Evolutionary conservation across 2,329 filamentous ascomycete genomes (phyloP).

Genomic region (Fusarium concolor): DNA sequence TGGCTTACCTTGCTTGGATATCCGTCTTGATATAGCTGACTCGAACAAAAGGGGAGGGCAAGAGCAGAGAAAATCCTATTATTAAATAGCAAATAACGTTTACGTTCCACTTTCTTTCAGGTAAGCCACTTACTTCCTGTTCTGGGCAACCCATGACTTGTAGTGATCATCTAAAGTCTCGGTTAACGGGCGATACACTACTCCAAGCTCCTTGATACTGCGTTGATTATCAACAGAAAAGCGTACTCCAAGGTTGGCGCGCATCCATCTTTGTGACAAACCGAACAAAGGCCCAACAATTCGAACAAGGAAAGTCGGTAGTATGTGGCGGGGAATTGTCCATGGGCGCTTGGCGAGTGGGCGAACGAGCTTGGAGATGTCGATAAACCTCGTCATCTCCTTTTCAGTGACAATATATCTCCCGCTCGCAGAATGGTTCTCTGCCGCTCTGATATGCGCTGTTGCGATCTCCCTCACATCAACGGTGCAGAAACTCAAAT

Average conservation of each 20-base stretch:
- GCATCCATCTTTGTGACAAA: not conserved
- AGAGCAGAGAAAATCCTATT: too few species aligned
- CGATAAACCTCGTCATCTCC: not conserved
- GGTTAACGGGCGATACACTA: not conserved
- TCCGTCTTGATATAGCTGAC: too few species aligned
- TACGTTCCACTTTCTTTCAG: too few species aligned
- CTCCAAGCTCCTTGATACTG: not conserved
- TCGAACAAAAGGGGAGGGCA: too few species aligned
- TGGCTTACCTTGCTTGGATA: too few species aligned
- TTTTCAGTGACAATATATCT: not conserved
- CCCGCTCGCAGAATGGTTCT: not conserved
- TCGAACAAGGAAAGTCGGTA: not conserved
- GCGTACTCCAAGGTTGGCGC: not conserved
- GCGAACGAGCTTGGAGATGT: not conserved
- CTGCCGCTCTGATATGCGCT: not conserved
- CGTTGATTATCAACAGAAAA: not conserved
- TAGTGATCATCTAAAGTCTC: constrained; percentile 7
- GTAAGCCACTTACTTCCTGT: not conserved
- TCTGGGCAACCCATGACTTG: not conserved
- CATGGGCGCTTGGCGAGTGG: not conserved
- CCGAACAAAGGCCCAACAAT: not conserved
- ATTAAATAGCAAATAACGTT: too few species aligned
- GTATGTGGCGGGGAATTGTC: not conserved
- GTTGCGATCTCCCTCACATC: not conserved
- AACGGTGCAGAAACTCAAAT: constrained; percentile 1